Evolutionary conservation across 805 yeast species (phyloP).

Genomic region (Ogataea chonburiensis): DNA sequence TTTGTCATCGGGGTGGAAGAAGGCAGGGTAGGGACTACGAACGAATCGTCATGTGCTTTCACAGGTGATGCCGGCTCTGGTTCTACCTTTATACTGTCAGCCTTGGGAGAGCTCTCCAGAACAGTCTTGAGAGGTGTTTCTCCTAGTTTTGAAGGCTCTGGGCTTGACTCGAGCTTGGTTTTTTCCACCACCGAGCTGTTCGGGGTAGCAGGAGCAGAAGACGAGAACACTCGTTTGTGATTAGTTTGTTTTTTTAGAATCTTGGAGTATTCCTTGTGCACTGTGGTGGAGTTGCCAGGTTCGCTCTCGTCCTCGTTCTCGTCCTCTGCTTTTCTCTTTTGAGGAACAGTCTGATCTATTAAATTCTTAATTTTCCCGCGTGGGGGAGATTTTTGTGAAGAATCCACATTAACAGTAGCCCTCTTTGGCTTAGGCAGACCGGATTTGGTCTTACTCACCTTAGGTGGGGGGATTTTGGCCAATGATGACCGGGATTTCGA

Average conservation of each 20-base stretch:
- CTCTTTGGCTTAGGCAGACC: conserved; percentile 8
- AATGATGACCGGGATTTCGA: not conserved
- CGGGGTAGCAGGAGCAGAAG: conserved; percentile 19
- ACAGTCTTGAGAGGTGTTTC: not conserved
- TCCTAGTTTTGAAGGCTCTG: not conserved
- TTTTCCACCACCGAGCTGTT: conserved; percentile 5
- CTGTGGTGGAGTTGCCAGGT: conserved; percentile 20
- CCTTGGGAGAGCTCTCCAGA: not conserved
- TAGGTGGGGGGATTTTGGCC: conserved; percentile 4
- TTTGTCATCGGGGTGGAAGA: conserved; percentile 22
- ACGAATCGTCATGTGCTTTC: conserved; percentile 1
- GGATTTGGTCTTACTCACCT: conserved; percentile 3
- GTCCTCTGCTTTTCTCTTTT: conserved; percentile 17
- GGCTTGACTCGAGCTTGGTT: conserved; percentile 2
- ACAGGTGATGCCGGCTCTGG: too few species aligned
- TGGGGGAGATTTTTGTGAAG: not conserved
- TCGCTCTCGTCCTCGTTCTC: conserved; percentile 12
- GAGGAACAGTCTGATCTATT: conserved; percentile 16
- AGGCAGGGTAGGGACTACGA: conserved; percentile 16
- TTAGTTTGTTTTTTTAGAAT: conserved; percentile 24
- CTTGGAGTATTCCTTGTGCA: conserved; percentile 24
- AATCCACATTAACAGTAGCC: not conserved
- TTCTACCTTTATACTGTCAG: too few species aligned
- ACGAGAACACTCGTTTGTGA: conserved; percentile 26
- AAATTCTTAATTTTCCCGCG: conserved; percentile 14